These are phyloP conservation scores for Didymella exigua DNA, from an alignment of 2,329 filamentous ascomycete genomes.

Conservation along the genomic window DNA sequence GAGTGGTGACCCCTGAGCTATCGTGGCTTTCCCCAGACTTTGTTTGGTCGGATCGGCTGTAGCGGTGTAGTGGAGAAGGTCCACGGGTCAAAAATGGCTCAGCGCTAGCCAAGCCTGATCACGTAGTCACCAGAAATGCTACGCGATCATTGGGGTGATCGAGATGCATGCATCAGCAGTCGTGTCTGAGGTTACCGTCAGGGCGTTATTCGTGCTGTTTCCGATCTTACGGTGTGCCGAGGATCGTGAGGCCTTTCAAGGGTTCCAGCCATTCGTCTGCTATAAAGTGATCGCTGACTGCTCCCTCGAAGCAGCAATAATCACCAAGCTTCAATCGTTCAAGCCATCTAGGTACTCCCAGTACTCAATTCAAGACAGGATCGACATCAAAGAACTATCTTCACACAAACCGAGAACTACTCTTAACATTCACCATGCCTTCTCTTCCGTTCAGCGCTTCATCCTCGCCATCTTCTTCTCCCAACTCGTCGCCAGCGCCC, in stretches of 20 bases:
- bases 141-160: conserved; percentile 37
- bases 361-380: conserved; percentile 33
- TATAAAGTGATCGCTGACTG: conserved; percentile 42
- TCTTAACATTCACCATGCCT: conserved; percentile 42
- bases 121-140: conserved; percentile 23
- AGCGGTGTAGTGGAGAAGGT: conserved; percentile 40
- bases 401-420: conserved; percentile 35
- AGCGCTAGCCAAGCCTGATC: conserved; percentile 33
- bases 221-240: conserved; percentile 40
- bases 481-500: conserved; percentile 39
- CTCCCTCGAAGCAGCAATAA: conserved; percentile 35
- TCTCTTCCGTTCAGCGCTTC: conserved; percentile 45
- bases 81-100: conserved; percentile 39
- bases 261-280: conserved; percentile 22
- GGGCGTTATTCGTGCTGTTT: conserved; percentile 36
- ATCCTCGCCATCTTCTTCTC: conserved; percentile 45
- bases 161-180: conserved; percentile 41
- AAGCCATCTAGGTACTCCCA: conserved; percentile 18
- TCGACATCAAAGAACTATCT: conserved; percentile 41
- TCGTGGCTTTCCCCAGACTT: conserved; percentile 38
- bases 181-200: conserved; percentile 36
- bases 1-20: conserved; percentile 34
- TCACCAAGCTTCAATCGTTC: conserved; percentile 30
- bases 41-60: conserved; percentile 32
- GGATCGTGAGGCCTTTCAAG: conserved; percentile 25